phyloP scores from a whole-genome alignment of 495 filamentous ascomycete genomes.

The Copromyces sp. region DNA sequence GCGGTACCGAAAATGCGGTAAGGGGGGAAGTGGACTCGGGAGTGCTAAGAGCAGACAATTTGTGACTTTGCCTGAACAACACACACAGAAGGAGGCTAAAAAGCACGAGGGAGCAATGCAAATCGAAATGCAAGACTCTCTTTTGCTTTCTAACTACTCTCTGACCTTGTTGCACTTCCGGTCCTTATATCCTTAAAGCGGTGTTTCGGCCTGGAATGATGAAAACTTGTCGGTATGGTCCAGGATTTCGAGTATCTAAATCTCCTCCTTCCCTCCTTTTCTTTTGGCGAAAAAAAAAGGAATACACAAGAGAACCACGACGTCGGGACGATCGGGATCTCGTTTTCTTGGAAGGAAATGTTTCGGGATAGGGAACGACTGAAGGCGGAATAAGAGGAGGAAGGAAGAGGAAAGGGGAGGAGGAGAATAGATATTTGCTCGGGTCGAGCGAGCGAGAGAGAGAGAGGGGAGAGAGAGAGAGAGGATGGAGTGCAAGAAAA shows the following conservation, averaged over 20 bases:
- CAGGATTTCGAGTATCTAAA: conserved; percentile 20
- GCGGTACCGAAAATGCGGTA: neutral
- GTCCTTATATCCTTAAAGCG: conserved; percentile 16
- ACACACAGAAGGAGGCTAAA: neutral
- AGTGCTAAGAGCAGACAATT: neutral
- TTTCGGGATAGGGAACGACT: conserved; percentile 38
- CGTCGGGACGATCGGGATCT: neutral
- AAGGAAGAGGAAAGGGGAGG: conserved; percentile 37
- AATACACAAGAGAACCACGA: conserved; percentile 16
- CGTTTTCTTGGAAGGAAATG: conserved; percentile 32
- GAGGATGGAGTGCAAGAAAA: conserved; percentile 46
- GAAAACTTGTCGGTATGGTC: conserved; percentile 20
- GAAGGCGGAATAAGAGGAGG: conserved; percentile 45
- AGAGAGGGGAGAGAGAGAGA: conserved; percentile 22
- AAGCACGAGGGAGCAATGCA: neutral
- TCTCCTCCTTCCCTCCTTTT: conserved; percentile 34
- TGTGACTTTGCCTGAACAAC: conserved; percentile 1
- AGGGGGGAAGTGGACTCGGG: neutral
- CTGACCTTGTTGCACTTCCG: neutral
- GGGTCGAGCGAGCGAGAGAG: conserved; percentile 19
- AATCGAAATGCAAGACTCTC: conserved; percentile 1
- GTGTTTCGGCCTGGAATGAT: conserved; percentile 7
- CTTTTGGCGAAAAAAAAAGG: conserved; percentile 22
- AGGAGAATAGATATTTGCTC: conserved; percentile 46
- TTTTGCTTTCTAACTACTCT: neutral